A percentile compares a stretch with the other conserved stretches of the same genome.
Evolutionary conservation across 441 rosid genomes (phyloP).

Genomic region (Isatis lusitanica): DNA sequence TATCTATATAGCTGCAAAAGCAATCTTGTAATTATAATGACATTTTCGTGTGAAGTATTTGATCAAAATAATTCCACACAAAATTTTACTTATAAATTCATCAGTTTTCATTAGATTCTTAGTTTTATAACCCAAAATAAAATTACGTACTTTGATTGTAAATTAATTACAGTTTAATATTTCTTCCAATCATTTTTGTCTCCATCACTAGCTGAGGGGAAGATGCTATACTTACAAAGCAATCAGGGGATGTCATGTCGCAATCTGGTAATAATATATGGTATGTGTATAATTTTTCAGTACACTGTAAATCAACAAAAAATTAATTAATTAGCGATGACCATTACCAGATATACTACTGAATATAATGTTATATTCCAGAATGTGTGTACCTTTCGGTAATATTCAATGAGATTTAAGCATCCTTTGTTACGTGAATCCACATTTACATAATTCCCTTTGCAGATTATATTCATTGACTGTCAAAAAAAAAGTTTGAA

Average conservation of each 20-base stretch:
- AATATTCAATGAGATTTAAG: slow-evolving; percentile 26
- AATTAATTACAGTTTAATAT: not conserved
- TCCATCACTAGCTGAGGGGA: not conserved
- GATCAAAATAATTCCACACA: not conserved
- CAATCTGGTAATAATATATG: slow-evolving; percentile 8
- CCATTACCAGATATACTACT: not conserved
- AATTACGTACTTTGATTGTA: not conserved
- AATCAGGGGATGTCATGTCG: slow-evolving; percentile 13
- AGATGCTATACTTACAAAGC: slow-evolving; percentile 14
- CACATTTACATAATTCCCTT: slow-evolving; percentile 37
- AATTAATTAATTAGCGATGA: not conserved
- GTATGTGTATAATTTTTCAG: not conserved
- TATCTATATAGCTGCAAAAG: slow-evolving; percentile 41
- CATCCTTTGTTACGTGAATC: slow-evolving; percentile 45
- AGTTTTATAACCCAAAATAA: not conserved
- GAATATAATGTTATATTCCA: not conserved
- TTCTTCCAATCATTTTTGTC: not conserved
- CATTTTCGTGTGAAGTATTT: not conserved
- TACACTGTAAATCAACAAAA: slow-evolving; percentile 39
- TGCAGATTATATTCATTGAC: slow-evolving; percentile 53
- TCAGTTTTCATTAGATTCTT: not conserved
- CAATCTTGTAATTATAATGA: not conserved
- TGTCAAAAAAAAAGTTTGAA: slow-evolving; percentile 12
- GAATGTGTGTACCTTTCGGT: slow-evolving; percentile 33
- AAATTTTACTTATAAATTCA: not conserved